Evolutionary conservation across 73 alveolate species (phyloP), one percentile per base, ranked within the genome.

Genomic region (Chromera velia): DNA sequence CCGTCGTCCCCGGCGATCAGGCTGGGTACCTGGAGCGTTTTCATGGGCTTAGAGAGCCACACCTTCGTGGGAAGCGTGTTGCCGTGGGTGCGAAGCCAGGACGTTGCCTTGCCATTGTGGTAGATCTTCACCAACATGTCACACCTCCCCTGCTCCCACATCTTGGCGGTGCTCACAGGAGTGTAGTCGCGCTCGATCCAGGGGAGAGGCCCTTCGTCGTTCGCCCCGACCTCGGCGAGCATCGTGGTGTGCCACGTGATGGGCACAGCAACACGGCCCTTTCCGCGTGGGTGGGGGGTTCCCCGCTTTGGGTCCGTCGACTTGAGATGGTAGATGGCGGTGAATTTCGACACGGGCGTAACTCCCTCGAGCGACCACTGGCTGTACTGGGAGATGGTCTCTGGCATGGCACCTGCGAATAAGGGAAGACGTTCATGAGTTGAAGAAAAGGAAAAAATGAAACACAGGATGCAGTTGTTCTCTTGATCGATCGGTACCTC

Each of bases 101-200:
- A 73, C 22, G 81, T 73, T 27, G 81, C 81, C 47, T 28, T 22
- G 30, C 81, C 81, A 30, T 73, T 71, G 0, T 22, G 10, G 32
- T 73, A 73, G 71, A 73, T 47, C 63, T 73, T 73, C 55, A 73
- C 28, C 29, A 73, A 28, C 18, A 73, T 27, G 71, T 73, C 81
- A 28, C 81, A 73, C 22, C 32, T 46, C 1, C 81, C 81, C 1
- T 30, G 29, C 72, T 73, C 81, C 81, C 81, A 73, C 18, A 46
- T 71, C 72, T 45, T 29, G 34, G 81, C 67, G 0, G 72, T 73
- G 55, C 81, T 73, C 62, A 45, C 29, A 24, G 81, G 81, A 19
- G 81, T 73, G 71, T 73, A 73, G 33, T 73, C 81, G 18, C 81
- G 81, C 81, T 73, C 81, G 31, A 73, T 0, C 81, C 81, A 73